Evolutionary conservation across 2,329 filamentous ascomycete species (phyloP).

Genomic region (Colletotrichum australisinense): DNA sequence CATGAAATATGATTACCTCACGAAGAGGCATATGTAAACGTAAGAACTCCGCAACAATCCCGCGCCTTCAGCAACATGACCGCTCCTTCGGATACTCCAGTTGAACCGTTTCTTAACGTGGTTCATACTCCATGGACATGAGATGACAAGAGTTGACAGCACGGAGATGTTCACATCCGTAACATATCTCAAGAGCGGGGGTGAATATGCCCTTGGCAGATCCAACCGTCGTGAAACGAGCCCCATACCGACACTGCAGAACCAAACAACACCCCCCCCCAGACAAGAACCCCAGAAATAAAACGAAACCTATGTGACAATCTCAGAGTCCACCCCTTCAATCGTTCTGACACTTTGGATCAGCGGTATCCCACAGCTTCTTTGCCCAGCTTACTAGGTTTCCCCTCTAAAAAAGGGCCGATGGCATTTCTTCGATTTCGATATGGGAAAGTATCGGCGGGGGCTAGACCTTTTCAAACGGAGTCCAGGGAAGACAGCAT

Average conservation of each 20-base stretch:
- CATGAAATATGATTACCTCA: background rate
- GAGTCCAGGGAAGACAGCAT: background rate
- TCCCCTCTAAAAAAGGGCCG: background rate
- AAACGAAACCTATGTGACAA: slow-evolving; percentile 12
- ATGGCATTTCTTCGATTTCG: background rate
- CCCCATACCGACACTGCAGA: background rate
- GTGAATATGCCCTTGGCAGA: slow-evolving; percentile 1
- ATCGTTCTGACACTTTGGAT: background rate
- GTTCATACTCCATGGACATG: background rate
- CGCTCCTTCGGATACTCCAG: background rate
- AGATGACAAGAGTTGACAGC: slow-evolving; percentile 3
- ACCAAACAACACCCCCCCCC: background rate
- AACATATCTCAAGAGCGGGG: background rate
- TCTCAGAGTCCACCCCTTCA: background rate
- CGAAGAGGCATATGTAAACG: background rate
- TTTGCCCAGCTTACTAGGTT: background rate
- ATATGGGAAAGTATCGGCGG: background rate
- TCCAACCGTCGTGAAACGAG: slow-evolving; percentile 28
- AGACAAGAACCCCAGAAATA: background rate
- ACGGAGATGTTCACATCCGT: background rate
- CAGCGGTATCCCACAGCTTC: background rate
- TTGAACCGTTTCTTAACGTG: background rate
- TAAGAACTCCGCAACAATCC: background rate
- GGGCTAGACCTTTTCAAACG: background rate
- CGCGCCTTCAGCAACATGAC: background rate